Base-by-base conservation (phyloP, 2,329 filamentous ascomycete species). In the Fusarium sp. region DNA sequence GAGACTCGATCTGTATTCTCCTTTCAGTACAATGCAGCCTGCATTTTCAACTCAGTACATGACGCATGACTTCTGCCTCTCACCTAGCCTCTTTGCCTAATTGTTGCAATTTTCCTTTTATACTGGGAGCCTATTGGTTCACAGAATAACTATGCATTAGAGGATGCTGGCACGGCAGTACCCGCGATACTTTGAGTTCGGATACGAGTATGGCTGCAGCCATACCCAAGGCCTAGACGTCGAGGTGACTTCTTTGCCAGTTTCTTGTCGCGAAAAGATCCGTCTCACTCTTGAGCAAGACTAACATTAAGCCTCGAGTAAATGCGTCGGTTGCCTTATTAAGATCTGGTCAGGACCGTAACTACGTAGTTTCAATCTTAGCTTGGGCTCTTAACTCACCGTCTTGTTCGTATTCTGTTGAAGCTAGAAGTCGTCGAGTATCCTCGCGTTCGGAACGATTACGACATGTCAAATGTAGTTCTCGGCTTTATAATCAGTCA, bases 1-100 rank as follows among this genome's bases (percentile, higher is more conserved):
- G 69, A 58, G 1, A 75, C 72, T 8, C 53, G 63, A 3, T 11
- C 1, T 11, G 7, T 23, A 28, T 68, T 23, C 71, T 76, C 23
- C 18, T n/a, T 4, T 7, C 6, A n/a, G 5, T 76, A 4, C 12
- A 19, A 11, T 4, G 9, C 9, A 16, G 6, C 14, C 55, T 19
- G 69, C 59, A n/a, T 8, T 69, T 76, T 25, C 72, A 75, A 48
- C 72, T 76, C 61, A 72, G 72, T 53, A 73, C 71, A 61, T 25
- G 42, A 57, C 2, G 58, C 58, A 5, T 77, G 73, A 73, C 75
- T 65, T 57, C 70, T 52, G 14, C 67, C 74, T 9, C 43, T 58
- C 3, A 53, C 72, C 7, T 25, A 55, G 14, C 52, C 60, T 9
- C 58, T 70, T 21, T 63, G 71, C 3, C 46, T 42, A 7, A 41